Conservation (phyloP, 768 basidiomycete genomes). For the Boletus rubescentipes region DNA sequence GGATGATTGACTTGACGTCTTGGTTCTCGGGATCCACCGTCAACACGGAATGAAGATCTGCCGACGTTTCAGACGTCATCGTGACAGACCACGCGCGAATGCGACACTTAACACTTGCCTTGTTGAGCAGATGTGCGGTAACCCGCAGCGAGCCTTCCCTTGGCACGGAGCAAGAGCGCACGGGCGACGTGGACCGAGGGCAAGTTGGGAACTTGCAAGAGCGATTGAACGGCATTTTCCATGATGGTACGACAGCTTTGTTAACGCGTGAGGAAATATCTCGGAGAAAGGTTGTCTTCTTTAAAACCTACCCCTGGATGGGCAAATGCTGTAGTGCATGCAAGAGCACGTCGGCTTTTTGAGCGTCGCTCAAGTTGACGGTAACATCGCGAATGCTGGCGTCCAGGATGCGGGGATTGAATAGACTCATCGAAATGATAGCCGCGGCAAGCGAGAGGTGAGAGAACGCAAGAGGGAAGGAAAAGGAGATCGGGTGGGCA, state of each 20-base stretch:
- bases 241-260: constrained; percentile 55
- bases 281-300: background rate
- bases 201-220: constrained; percentile 56
- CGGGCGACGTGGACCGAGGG: constrained; percentile 52
- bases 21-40: constrained; percentile 65
- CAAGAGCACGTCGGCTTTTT: constrained; percentile 70
- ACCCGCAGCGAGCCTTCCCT: constrained; percentile 59
- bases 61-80: constrained; percentile 4
- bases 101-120: constrained; percentile 38
- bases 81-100: background rate
- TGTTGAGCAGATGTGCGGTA: constrained; percentile 62
- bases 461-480: background rate
- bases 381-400: constrained; percentile 72
- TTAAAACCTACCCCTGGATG: constrained; percentile 54
- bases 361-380: constrained; percentile 53
- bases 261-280: constrained; percentile 2
- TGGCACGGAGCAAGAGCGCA: constrained; percentile 66
- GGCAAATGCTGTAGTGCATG: constrained; percentile 84
- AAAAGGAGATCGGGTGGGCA: background rate
- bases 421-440: constrained; percentile 49
- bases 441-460: background rate
- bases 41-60: constrained; percentile 68
- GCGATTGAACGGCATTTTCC: constrained; percentile 75
- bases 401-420: constrained; percentile 76
- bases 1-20: constrained; percentile 64